These are phyloP conservation scores for Coemansia asiatica DNA, from an alignment of 192 early-diverging fungal genomes.

Conservation along the genomic window DNA sequence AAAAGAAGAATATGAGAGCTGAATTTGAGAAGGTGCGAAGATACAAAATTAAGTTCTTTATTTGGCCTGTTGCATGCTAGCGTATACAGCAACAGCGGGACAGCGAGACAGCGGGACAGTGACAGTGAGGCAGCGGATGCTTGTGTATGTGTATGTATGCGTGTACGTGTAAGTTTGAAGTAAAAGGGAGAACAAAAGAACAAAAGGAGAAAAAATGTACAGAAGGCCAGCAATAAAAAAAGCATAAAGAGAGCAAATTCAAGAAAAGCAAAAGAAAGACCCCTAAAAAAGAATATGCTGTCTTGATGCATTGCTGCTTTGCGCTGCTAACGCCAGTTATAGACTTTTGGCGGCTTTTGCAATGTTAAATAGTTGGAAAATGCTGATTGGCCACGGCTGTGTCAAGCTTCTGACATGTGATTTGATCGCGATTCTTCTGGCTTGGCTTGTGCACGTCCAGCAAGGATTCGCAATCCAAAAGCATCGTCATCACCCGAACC, in stretches of 20 bases:
- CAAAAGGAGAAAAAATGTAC: not conserved
- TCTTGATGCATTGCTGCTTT: not conserved
- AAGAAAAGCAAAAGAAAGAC: not conserved
- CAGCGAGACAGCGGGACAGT: not conserved
- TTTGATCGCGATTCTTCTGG: not conserved
- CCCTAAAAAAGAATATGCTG: not conserved
- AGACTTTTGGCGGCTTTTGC: not conserved
- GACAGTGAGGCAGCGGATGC: not conserved
- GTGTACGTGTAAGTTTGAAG: not conserved
- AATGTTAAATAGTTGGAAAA: not conserved
- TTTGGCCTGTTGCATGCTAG: not conserved
- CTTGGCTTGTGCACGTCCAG: not conserved
- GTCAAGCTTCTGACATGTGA: not conserved
- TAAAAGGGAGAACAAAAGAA: not conserved
- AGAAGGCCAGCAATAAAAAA: not conserved
- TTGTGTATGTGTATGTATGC: not conserved
- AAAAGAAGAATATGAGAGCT: not conserved
- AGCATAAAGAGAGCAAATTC: not conserved
- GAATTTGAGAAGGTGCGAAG: no score
- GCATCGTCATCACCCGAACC: not conserved
- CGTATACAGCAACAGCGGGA: not conserved
- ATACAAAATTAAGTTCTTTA: no score
- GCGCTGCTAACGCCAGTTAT: not conserved
- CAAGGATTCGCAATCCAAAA: not conserved
- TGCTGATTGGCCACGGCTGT: not conserved